Base-by-base conservation (phyloP, 2,329 filamentous ascomycete genomes). In the Beauveria sp. region DNA sequence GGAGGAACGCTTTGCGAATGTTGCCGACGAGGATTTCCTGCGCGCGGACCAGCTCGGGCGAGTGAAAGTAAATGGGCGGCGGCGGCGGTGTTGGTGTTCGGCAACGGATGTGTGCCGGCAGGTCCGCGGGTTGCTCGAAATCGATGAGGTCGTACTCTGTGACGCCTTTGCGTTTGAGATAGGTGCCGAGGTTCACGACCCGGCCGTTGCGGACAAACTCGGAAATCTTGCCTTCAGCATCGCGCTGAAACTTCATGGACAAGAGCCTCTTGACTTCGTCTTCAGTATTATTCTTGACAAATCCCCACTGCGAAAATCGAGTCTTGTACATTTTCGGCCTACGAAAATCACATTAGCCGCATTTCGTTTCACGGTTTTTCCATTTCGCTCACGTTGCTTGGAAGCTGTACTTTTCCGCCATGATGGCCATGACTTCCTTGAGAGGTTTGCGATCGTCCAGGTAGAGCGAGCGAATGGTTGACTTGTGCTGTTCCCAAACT, bases 261-360 rank as follows among this genome's bases (percentile, higher is more conserved):
- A 82, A 69, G 55, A 82, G 71, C 20, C 76, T 73, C 67, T 80
- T 79, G 8, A 81, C 78, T 61, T 81, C 79, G 28, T 80, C 79
- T 62, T 81, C 79, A 47, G 79, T 81, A 63, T 81, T 81, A 62
- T 82, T 81, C 70, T 82, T 82, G 46, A 79, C 79, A 63, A 82
- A 82, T 0, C 79, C 79, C 79, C 79, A 82, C 63, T 81, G 78
- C 16, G 80, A 80, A 66, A 81, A 81, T 26, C 79, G 73, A n/a
- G 79, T 81, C 67, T 82, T 82, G 69, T 82, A 82, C 79, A 82
- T 82, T 65, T 81, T 80, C 20, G 79, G 78, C 20, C 79, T 81
- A 54, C 53, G 9, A 14, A 4, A 24, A 34, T 10, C 30, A 34
- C 49, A 64, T 70, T 54, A 71, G 67, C 47, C 28, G 30, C 12